Evolutionary conservation across 495 filamentous ascomycete species (phyloP), one percentile per base, ranked within the genome.

Genomic region (Neurospora africana): DNA sequence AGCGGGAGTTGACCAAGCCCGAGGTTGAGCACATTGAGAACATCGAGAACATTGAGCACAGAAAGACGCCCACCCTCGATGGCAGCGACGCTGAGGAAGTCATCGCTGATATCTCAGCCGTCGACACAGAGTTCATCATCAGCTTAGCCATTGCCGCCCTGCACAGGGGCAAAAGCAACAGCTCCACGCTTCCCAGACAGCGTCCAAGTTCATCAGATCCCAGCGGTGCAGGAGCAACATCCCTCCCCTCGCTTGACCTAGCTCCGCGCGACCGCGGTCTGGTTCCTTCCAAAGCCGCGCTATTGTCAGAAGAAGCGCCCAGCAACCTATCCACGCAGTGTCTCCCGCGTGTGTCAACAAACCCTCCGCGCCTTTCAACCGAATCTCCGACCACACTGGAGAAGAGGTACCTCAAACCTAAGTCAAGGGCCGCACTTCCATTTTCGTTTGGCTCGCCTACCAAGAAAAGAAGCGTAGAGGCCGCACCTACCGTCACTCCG

Each of bases 241-340:
- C 65, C 36, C 30, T 69, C 13, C 38, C 23, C 35, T 68, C 41
- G 11, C 27, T 41, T 68, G 36, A 43, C 5, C 23, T 69, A 23
- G 53, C 53, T 30, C 53, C 37, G 4, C 39, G 33, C 5, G 53
- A n/a, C 23, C 44, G 10, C 15, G 35, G 21, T n/a, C 4, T 44
- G 35, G 23, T 1, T 5, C 44, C 38, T 2, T 30, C 41, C 19
- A 70, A 23, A 43, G 11, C n/a, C 4, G 17, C 21, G 19, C 3
- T 43, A 53, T 2, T 19, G 19, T 61, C 53, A 3, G 53, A 61
- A 30, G 53, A 30, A 61, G 53, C 53, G 11, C 53, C 53, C 41
- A 58, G 33, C 23, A 76, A 76, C 37, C 35, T 73, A 15, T 77
- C 76, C 7, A 77, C 76, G 6, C 33, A 71, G 4, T 77, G 76